A percentile compares a stretch with the other conserved stretches of the same genome.
Evolutionary conservation across 345 rosid species (phyloP).

Genomic region (Eutrema japonicum): DNA sequence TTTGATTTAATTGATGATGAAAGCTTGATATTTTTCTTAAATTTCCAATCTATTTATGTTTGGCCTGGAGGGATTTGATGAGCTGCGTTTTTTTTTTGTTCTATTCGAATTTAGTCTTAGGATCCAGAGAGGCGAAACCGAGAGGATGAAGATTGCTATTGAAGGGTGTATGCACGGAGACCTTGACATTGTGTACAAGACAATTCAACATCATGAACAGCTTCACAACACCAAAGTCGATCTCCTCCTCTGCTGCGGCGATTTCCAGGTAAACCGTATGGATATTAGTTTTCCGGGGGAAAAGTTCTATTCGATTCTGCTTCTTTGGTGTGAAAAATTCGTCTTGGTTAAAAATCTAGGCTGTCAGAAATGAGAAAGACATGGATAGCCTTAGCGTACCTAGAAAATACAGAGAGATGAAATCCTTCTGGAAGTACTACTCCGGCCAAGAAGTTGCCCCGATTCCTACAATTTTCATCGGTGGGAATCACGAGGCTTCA

Average conservation of each 20-base stretch:
- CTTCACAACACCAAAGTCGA: conserved; percentile 70
- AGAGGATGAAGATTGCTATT: conserved; percentile 80
- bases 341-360: conserved; percentile 44
- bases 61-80: background rate
- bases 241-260: conserved; percentile 96
- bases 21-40: background rate
- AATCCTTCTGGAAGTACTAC: conserved; percentile 92
- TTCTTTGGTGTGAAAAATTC: background rate
- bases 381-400: conserved; percentile 87
- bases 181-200: conserved; percentile 76
- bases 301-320: background rate
- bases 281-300: background rate
- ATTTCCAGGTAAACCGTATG: conserved; percentile 62
- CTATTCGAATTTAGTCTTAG: background rate
- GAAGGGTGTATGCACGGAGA: conserved; percentile 99
- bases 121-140: background rate
- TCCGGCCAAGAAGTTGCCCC: conserved; percentile 83
- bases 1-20: background rate
- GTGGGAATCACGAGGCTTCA: conserved; percentile 98
- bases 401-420: conserved; percentile 68
- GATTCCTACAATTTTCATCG: conserved; percentile 88
- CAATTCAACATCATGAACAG: conserved; percentile 61
- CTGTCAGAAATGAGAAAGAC: conserved; percentile 84
- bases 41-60: background rate
- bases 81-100: background rate